Base-by-base conservation (phyloP, 2,329 filamentous ascomycete species). In the Ascochyta koolunga region DNA sequence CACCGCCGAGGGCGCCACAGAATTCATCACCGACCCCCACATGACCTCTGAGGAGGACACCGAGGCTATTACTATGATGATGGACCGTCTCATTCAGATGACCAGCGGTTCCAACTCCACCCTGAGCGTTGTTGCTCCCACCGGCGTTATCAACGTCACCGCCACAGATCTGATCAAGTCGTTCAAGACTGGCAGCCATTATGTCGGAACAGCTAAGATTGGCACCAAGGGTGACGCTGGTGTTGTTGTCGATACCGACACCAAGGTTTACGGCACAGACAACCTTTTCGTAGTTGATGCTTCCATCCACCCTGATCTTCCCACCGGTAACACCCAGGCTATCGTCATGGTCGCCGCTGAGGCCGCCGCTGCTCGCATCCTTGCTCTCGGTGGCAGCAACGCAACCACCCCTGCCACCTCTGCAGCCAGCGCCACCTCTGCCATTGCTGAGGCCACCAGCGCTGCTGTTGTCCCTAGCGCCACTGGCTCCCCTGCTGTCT, bases 261-360 rank as follows among this genome's bases (percentile, higher is more conserved):
- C 80, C 45, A 77, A 79, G 37, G 80, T 83, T 4, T 67, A 80
- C 65, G 72, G 72, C 2, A 77, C 77, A 1, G 61, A 72, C 39
- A 78, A 78, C 31, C 62, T 80, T 5, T 74, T 78, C 42, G 77
- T 80, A 1, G 78, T 80, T 2, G 78, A 80, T 54, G 77, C 76
- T 1, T 77, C 73, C 0, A 76, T 80, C 21, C 88, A 89, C 76
- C 87, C 88, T 0, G 87, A 88, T 58, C 83, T 89, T 61, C 80
- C 86, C 2, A 86, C 86, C 0, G 85, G 86, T 16, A 91, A 91
- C 73, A 88, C 88, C 1, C 83, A 84, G 41, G 82, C 85, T 1
- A 82, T 85, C 33, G 84, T 89, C 61, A 85, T 89, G 68, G 79
- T 86, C 31, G 85, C 82, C 16, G 83, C 86, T 16, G 87, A 89